Evolutionary conservation across 768 basidiomycete genomes (phyloP), one percentile per base, ranked within the genome.

Genomic region (Xerocomellus intermedius): DNA sequence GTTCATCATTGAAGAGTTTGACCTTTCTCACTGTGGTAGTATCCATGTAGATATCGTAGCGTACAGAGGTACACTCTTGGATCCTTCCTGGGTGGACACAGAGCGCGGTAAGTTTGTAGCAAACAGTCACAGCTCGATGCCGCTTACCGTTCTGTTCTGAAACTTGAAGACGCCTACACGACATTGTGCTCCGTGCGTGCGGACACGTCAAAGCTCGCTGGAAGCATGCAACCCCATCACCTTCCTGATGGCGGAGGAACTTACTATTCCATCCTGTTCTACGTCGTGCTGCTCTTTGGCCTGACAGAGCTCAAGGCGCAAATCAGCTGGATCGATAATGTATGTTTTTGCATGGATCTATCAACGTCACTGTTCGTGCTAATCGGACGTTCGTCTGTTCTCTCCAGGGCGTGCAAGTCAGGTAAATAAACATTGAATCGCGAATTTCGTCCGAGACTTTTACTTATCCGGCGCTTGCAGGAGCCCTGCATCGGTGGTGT

Each of bases 241-340:
- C 58, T 60, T 30, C 58, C 58, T 1, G 58, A 33, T 28, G 58
- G 47, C 1, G 57, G 30, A 2, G 50, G 52, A 24, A 55, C 58
- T 21, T 59, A 60, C 4, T 59, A 59, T 42, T 46, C 57, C 22
- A 60, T 59, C 22, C 4, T 60, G 28, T 54, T 59, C n/a, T 57
- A 67, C 24, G 63, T 83, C 13, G 69, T 82, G n/a, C 54, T 83
- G 13, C 65, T 77, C 2, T 81, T 83, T 54, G 82, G 81, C 1
- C 59, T 78, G 33, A 82, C 80, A 14, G 82, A 83, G 49, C 58
- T 82, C 48, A 76, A 76, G 63, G 80, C 81, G 1, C 77, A 80
- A 48, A 73, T 82, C n/a, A 69, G 72, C 8, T 83, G 81, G 79
- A 64, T 65, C 9, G 50, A 59, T 22, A 19, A 74, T 26, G 79